Evolutionary conservation across 1,284 basidiomycete species (phyloP).

Genomic region (Fomitopsis betulina): DNA sequence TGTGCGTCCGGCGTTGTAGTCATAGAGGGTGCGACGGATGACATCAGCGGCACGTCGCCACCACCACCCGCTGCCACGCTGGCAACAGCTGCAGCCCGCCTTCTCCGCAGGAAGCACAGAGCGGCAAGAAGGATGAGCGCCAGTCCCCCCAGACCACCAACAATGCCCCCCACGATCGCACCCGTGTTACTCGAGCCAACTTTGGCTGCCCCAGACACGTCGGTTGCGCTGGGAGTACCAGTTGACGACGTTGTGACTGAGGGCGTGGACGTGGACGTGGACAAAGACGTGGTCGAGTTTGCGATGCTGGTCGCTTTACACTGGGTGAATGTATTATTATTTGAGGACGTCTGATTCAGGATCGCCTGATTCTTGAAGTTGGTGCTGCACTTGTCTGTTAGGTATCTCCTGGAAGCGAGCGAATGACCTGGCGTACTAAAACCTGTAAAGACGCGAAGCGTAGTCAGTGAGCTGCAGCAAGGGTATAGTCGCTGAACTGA

Average conservation of each 20-base stretch:
- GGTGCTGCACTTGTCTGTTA: background rate
- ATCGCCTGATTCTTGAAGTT: conserved; percentile 10
- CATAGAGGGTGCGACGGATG: background rate
- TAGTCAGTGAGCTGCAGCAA: background rate
- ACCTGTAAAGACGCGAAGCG: conserved; percentile 7
- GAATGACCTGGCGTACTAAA: conserved; percentile 10
- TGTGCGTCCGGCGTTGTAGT: background rate
- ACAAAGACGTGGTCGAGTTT: background rate
- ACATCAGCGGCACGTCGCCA: background rate
- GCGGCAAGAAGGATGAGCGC: conserved; percentile 1
- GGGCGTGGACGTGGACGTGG: background rate
- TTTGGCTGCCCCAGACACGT: background rate
- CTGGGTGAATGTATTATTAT: conserved; percentile 20
- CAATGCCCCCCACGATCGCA: conserved; percentile 10
- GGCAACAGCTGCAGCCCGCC: no score
- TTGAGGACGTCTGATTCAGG: conserved; percentile 11
- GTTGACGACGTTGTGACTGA: background rate
- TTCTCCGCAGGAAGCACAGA: conserved; percentile 6
- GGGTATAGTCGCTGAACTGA: background rate
- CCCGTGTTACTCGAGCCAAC: background rate
- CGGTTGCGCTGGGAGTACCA: background rate
- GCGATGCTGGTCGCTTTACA: conserved; percentile 3
- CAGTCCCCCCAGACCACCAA: conserved; percentile 8
- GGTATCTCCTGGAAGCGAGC: background rate
- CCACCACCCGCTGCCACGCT: no score